These are phyloP conservation scores for Capsicum chinense DNA, from an alignment of 257 asterid species.

Conservation along the genomic window DNA sequence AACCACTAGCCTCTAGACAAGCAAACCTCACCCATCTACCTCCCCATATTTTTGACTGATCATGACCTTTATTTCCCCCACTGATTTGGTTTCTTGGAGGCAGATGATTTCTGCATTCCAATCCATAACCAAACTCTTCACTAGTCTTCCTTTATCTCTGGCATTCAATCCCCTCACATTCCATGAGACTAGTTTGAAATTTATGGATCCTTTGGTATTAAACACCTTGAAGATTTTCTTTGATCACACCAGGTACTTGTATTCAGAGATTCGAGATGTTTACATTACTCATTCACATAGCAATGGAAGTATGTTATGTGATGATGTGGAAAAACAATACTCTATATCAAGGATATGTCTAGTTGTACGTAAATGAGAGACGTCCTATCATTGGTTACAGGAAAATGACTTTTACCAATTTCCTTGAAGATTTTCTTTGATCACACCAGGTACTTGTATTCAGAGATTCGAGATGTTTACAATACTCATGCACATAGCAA, in stretches of 20 bases:
- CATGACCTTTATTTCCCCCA: too few relatives aligned
- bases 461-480: constrained; percentile 53
- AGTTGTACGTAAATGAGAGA: neutral
- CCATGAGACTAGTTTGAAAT: too few relatives aligned
- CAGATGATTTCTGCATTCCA: too few relatives aligned
- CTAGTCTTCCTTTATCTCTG: too few relatives aligned
- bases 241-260: constrained; percentile 65
- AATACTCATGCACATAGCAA: constrained; percentile 36
- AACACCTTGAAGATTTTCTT: constrained; percentile 28
- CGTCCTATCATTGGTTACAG: neutral
- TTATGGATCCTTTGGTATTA: too few relatives aligned
- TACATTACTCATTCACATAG: constrained; percentile 35
- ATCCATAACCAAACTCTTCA: too few relatives aligned
- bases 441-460: constrained; percentile 68
- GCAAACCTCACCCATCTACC: too few relatives aligned
- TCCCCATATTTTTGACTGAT: too few relatives aligned
- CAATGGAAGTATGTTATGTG: constrained; percentile 39
- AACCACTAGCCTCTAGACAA: too few relatives aligned
- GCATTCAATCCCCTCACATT: too few relatives aligned
- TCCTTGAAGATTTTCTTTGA: constrained; percentile 31
- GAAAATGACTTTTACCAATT: neutral
- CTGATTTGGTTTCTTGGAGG: too few relatives aligned
- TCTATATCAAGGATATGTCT: neutral
- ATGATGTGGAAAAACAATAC: constrained; percentile 30
- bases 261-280: constrained; percentile 56